phyloP scores from a whole-genome alignment of 176 grass and related monocot genomes.

The Triticum urartu region DNA sequence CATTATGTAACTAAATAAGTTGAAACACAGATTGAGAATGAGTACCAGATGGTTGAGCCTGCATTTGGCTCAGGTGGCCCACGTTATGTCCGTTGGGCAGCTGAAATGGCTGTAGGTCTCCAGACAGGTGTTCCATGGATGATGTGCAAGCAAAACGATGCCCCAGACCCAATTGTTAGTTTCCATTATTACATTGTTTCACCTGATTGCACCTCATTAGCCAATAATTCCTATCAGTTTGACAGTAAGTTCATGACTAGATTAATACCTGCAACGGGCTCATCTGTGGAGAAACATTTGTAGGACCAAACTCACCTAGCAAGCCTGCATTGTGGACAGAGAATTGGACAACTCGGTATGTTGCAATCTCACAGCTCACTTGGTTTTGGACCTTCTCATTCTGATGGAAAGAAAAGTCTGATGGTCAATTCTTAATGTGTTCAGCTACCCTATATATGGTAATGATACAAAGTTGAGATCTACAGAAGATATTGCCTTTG shows the following conservation, averaged over 20 bases:
- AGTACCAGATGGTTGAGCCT: conserved; percentile 73
- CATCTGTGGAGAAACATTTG: conserved; percentile 74
- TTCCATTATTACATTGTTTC: background rate
- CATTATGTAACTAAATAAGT: conserved; percentile 26
- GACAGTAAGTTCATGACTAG: conserved; percentile 38
- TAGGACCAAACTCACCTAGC: conserved; percentile 72
- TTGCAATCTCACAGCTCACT: background rate
- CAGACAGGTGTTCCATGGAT: conserved; percentile 87
- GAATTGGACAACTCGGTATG: conserved; percentile 79
- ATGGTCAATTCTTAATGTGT: conserved; percentile 7
- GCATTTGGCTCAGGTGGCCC: conserved; percentile 69
- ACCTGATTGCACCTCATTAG: background rate
- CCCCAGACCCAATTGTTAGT: conserved; percentile 82
- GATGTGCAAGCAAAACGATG: conserved; percentile 97
- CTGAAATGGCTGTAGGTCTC: conserved; percentile 69
- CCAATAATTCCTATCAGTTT: conserved; percentile 12
- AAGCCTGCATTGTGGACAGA: conserved; percentile 94
- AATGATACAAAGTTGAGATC: conserved; percentile 61
- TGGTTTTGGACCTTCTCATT: background rate
- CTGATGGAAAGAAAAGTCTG: background rate
- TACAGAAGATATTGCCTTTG: conserved; percentile 72
- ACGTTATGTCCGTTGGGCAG: conserved; percentile 67
- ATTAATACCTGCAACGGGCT: conserved; percentile 91
- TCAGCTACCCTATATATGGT: conserved; percentile 63
- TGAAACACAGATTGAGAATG: conserved; percentile 75